These are phyloP conservation scores for Aspergillus ochraceus DNA, from an alignment of 2,329 filamentous ascomycete species.

Conservation along the genomic window DNA sequence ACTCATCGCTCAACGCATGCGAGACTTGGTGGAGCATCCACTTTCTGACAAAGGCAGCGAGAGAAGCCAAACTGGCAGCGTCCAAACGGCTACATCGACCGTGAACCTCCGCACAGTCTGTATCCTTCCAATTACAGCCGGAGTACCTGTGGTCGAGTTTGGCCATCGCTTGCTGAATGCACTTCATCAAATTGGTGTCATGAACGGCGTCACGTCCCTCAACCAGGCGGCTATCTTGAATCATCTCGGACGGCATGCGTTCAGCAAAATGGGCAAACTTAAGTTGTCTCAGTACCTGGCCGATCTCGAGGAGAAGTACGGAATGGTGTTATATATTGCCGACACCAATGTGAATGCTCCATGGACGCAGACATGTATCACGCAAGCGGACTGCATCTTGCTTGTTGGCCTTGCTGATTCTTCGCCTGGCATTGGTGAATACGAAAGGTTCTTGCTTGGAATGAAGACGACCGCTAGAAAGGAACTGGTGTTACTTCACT, in stretches of 20 bases:
- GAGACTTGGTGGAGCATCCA: conserved; percentile 80
- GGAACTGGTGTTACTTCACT: conserved; percentile 83
- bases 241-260: conserved; percentile 92
- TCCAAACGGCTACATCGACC: conserved; percentile 68
- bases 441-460: conserved; percentile 91
- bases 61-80: conserved; percentile 52
- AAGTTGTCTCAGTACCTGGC: conserved; percentile 95
- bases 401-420: conserved; percentile 88
- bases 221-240: conserved; percentile 94
- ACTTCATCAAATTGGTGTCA: conserved; percentile 81
- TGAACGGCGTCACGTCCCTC: conserved; percentile 85
- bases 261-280: conserved; percentile 95
- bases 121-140: conserved; percentile 83
- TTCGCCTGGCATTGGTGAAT: conserved; percentile 88
- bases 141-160: conserved; percentile 93
- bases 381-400: conserved; percentile 93
- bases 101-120: conserved; percentile 92
- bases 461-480: conserved; percentile 97
- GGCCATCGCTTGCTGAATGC: conserved; percentile 85
- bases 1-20: conserved; percentile 94
- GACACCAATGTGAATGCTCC: conserved; percentile 96
- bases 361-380: conserved; percentile 98
- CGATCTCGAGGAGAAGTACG: conserved; percentile 95
- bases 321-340: conserved; percentile 90
- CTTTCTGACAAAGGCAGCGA: conserved; percentile 67